These are phyloP conservation scores for Neurospora pannonica DNA, from an alignment of 495 filamentous ascomycete genomes.

Conservation along the genomic window DNA sequence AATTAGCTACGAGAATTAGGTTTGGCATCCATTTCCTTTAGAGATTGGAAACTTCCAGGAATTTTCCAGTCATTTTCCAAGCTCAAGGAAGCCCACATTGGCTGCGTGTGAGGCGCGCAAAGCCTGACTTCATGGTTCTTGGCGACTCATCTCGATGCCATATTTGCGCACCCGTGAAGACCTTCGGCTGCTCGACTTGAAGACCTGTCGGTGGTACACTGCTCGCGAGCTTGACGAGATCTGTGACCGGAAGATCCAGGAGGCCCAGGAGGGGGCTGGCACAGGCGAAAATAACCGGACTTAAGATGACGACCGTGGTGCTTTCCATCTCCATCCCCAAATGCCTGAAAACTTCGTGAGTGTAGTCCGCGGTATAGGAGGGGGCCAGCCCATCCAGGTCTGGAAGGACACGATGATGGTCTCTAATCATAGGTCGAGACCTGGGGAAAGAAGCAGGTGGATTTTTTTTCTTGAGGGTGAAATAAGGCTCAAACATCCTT, in stretches of 20 bases:
- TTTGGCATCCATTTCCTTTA: background rate
- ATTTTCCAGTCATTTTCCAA: background rate
- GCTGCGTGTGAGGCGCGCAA: background rate
- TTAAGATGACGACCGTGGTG: background rate
- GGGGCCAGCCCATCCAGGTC: background rate
- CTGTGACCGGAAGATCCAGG: background rate
- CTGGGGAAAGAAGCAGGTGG: background rate
- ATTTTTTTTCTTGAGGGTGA: background rate
- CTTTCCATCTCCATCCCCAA: background rate
- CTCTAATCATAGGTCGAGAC: background rate
- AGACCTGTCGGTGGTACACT: background rate
- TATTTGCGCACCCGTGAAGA: background rate
- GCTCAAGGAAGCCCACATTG: background rate
- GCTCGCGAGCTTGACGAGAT: background rate
- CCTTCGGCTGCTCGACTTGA: background rate
- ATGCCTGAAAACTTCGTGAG: background rate
- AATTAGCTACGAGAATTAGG: background rate
- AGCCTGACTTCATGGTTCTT: background rate
- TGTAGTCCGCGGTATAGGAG: background rate
- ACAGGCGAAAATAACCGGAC: background rate
- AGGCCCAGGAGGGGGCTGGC: too few relatives aligned
- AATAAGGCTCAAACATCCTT: background rate
- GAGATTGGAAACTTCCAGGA: background rate
- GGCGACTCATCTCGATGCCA: too few relatives aligned
- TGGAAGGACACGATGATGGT: rapidly evolving